These are phyloP conservation scores for Fabrea salina DNA, from an alignment of 169 alveolate genomes.

Conservation along the genomic window DNA sequence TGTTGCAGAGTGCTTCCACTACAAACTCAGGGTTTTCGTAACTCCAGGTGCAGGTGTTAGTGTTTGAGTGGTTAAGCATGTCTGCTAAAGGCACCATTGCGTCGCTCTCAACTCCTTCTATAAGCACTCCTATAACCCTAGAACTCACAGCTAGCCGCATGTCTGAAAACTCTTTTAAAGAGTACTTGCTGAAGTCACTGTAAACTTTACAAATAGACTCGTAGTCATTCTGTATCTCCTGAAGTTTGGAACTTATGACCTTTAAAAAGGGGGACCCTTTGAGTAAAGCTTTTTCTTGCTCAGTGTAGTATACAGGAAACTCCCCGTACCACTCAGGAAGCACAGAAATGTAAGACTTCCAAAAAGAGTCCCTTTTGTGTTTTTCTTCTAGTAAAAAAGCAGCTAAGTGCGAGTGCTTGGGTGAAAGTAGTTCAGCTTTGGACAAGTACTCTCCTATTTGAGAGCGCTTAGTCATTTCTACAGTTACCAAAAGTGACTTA, in stretches of 20 bases:
- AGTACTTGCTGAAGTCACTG: constrained; percentile 42
- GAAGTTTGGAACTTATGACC: constrained; percentile 39
- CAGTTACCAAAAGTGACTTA: constrained; percentile 53
- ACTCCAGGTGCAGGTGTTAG: constrained; percentile 61
- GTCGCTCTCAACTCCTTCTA: constrained; percentile 50
- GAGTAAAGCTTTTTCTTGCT: too few relatives aligned
- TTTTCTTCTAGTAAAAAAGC: too few relatives aligned
- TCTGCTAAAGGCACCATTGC: constrained; percentile 68
- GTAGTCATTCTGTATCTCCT: constrained; percentile 46
- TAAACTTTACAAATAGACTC: constrained; percentile 42
- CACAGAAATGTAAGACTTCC: too few relatives aligned
- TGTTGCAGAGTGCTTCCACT: constrained; percentile 54
- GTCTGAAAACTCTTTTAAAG: constrained; percentile 48
- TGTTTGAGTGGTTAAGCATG: constrained; percentile 58
- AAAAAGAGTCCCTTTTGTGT: too few relatives aligned
- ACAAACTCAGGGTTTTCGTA: constrained; percentile 52
- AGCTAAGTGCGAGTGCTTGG: too few relatives aligned
- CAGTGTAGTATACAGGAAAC: too few relatives aligned
- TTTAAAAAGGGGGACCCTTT: constrained; percentile 46
- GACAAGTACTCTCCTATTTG: too few relatives aligned
- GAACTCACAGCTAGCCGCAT: constrained; percentile 52
- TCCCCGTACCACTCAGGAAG: too few relatives aligned
- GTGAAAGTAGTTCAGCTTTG: too few relatives aligned
- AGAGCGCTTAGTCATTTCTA: constrained; percentile 60
- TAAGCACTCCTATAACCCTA: constrained; percentile 56